Conservation (phyloP, 352 stramenopile species). For the Elongisporangium undulatum region DNA sequence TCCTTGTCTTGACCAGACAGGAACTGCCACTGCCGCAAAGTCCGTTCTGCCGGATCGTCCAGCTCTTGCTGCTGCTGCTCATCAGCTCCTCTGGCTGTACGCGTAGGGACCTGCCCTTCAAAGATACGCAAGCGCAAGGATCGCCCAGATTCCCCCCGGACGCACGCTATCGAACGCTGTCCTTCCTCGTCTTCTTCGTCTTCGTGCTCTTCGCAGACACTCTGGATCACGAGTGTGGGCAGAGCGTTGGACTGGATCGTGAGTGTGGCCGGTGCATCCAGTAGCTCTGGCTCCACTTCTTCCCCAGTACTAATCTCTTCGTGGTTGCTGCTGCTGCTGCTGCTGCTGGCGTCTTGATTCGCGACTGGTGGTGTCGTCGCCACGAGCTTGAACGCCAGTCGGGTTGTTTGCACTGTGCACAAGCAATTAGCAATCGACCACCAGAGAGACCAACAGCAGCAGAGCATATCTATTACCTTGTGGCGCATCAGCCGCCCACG, state of each 20-base stretch:
- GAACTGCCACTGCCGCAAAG: conserved; percentile 21
- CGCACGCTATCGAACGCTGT: conserved; percentile 1
- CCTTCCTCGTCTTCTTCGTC: background rate
- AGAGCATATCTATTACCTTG: conserved; percentile 16
- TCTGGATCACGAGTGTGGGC: conserved; percentile 10
- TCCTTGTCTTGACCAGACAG: background rate
- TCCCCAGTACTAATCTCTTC: background rate
- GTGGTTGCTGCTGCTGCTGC: background rate
- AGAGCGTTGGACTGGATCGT: conserved; percentile 15
- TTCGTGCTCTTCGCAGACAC: conserved; percentile 3
- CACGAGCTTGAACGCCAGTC: conserved; percentile 10
- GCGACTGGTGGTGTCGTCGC: background rate
- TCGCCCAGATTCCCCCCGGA: conserved; percentile 30
- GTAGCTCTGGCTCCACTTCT: background rate
- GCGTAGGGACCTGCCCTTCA: conserved; percentile 15
- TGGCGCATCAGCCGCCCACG: conserved; percentile 14
- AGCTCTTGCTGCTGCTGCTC: background rate
- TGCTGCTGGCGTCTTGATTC: background rate
- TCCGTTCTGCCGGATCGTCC: background rate
- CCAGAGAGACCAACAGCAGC: background rate
- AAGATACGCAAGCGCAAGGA: conserved; percentile 33
- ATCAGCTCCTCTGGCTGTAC: background rate
- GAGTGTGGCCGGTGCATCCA: conserved; percentile 11
- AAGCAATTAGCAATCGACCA: background rate
- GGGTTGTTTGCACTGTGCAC: conserved; percentile 5